phyloP scores from a whole-genome alignment of 441 rosid species.

The Populus hybrid region DNA sequence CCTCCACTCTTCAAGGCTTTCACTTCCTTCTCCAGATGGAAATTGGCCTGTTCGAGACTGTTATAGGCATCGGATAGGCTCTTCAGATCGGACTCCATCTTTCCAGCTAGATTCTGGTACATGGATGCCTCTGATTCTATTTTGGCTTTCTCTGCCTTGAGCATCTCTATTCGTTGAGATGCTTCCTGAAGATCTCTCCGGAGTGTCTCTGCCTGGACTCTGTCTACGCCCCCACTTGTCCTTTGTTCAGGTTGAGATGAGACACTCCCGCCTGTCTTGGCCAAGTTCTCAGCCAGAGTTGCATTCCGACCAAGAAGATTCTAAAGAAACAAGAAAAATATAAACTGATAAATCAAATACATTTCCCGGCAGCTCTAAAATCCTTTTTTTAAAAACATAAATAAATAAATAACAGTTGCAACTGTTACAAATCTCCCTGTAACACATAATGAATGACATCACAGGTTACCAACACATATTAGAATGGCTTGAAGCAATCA shows the following conservation, averaged over 20 bases:
- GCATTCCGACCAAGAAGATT: conserved; percentile 85
- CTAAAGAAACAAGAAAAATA: conserved; percentile 30
- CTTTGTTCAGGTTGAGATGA: conserved; percentile 53
- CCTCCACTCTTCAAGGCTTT: conserved; percentile 69
- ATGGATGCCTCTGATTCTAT: conserved; percentile 64
- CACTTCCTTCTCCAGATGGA: conserved; percentile 73
- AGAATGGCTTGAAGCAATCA: neutral
- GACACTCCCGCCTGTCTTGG: conserved; percentile 57
- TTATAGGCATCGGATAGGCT: conserved; percentile 90
- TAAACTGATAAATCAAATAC: conserved; percentile 12
- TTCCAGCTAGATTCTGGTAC: conserved; percentile 67
- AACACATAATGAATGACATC: neutral
- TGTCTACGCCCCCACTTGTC: conserved; percentile 50
- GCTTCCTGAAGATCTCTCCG: conserved; percentile 84
- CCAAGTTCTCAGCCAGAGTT: conserved; percentile 82
- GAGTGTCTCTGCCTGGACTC: conserved; percentile 70
- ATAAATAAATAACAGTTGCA: too few species aligned
- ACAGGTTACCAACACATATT: neutral
- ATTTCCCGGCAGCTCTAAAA: neutral
- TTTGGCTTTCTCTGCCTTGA: conserved; percentile 65
- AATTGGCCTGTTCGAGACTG: conserved; percentile 76
- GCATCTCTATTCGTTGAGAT: conserved; percentile 64
- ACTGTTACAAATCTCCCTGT: too few species aligned
- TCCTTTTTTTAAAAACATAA: too few species aligned
- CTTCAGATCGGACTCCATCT: conserved; percentile 81